phyloP scores from a whole-genome alignment of 768 basidiomycete genomes.

The Leccinellum luteum region DNA sequence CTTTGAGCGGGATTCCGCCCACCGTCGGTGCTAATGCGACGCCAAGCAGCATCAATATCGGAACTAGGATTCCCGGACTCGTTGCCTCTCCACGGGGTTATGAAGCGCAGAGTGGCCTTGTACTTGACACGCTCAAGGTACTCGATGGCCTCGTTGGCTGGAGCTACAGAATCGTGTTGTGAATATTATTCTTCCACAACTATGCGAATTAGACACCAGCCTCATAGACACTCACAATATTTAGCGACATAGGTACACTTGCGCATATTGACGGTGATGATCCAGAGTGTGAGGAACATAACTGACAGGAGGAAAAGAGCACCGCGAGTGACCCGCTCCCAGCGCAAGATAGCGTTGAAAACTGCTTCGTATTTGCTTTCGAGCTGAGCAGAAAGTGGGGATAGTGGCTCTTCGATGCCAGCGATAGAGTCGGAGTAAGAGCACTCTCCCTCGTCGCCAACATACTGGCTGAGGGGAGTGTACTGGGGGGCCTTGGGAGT shows the following conservation, averaged over 20 bases:
- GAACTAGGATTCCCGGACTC: constrained; percentile 2
- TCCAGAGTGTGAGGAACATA: constrained; percentile 8
- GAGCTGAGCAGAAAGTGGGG: background rate
- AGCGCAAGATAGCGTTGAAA: background rate
- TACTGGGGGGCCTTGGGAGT: background rate
- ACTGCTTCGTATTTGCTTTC: background rate
- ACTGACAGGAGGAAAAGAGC: background rate
- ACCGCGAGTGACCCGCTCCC: constrained; percentile 1
- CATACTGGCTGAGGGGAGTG: background rate
- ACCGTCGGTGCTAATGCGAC: constrained; percentile 4
- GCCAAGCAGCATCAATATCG: constrained; percentile 11
- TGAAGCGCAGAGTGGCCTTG: constrained; percentile 6
- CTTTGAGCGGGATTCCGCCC: background rate
- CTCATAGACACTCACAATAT: no score
- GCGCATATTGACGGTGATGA: background rate
- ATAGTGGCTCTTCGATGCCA: background rate
- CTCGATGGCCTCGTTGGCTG: constrained; percentile 9
- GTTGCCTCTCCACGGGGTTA: constrained; percentile 7
- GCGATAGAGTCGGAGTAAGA: background rate
- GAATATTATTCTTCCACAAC: background rate
- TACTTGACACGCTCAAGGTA: constrained; percentile 3
- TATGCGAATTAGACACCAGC: no score
- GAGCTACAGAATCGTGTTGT: background rate
- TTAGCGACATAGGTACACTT: background rate
- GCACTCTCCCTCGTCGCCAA: background rate